phyloP scores from a whole-genome alignment of 768 basidiomycete genomes.

The Kwoniella pini region DNA sequence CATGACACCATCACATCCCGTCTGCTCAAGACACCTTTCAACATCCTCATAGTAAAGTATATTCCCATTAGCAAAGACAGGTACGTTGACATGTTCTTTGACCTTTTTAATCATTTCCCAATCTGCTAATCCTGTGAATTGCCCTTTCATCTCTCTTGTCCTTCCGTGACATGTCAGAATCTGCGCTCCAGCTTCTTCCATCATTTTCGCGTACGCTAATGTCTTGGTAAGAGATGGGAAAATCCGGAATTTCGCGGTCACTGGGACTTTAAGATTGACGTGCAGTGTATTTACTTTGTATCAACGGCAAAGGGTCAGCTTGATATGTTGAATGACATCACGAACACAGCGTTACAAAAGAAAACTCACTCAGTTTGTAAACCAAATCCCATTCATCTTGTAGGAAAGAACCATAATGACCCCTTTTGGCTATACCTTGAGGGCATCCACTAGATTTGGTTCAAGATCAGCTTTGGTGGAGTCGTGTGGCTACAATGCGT shows the following conservation, averaged over 20 bases:
- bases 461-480: too few species aligned
- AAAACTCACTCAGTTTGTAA: constrained; percentile 69
- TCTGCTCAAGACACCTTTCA: constrained; percentile 71
- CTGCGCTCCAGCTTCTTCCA: constrained; percentile 91
- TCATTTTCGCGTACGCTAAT: constrained; percentile 91
- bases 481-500: too few species aligned
- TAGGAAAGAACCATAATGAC: constrained; percentile 83
- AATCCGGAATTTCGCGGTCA: constrained; percentile 93
- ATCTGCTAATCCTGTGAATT: constrained; percentile 78
- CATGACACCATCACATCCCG: constrained; percentile 92
- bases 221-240: constrained; percentile 84
- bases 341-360: too few species aligned
- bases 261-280: constrained; percentile 78
- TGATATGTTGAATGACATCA: too few species aligned
- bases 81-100: constrained; percentile 79
- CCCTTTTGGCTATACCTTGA: constrained; percentile 87
- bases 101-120: constrained; percentile 89
- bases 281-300: constrained; percentile 79
- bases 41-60: constrained; percentile 86
- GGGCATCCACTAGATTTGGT: constrained; percentile 71
- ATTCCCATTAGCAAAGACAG: constrained; percentile 97
- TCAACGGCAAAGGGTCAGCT: background rate
- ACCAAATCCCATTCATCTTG: constrained; percentile 96
- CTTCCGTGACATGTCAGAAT: constrained; percentile 93
- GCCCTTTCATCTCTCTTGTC: constrained; percentile 85